These are phyloP conservation scores for Penicillium psychrofluorescens DNA, from an alignment of 495 filamentous ascomycete genomes.

Conservation along the genomic window DNA sequence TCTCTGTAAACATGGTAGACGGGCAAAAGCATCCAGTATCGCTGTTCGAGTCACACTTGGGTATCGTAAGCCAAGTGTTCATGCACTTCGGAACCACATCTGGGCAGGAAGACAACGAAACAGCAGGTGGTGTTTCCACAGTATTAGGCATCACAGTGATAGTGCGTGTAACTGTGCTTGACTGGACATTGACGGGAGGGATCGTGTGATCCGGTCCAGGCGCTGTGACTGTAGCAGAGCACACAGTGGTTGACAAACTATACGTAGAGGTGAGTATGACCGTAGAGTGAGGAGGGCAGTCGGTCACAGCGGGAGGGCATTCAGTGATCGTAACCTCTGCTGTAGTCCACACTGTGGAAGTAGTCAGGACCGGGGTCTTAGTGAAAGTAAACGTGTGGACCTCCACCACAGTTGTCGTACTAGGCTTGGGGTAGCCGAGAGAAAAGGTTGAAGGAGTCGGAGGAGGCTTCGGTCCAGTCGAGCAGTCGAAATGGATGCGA, in stretches of 20 bases:
- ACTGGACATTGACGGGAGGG: background rate
- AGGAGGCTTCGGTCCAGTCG: constrained; percentile 27
- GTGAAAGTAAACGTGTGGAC: too few relatives aligned
- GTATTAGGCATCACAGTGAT: constrained; percentile 12
- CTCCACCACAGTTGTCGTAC: too few relatives aligned
- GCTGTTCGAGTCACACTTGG: constrained; percentile 77
- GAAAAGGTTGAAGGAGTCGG: background rate
- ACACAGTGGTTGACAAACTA: constrained; percentile 49
- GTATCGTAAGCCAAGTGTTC: constrained; percentile 79
- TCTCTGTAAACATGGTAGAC: constrained; percentile 62
- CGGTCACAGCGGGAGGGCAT: constrained; percentile 47
- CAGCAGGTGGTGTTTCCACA: background rate
- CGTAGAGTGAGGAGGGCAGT: constrained; percentile 47
- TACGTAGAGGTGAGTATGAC: constrained; percentile 44
- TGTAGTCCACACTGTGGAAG: constrained; percentile 53
- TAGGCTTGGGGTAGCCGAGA: too few relatives aligned
- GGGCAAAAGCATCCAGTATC: constrained; percentile 85
- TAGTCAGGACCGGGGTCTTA: constrained; percentile 21
- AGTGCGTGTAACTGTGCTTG: constrained; percentile 24
- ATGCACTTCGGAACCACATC: constrained; percentile 77
- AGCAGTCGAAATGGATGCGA: constrained; percentile 74
- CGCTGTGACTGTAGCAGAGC: constrained; percentile 32
- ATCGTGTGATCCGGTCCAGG: background rate
- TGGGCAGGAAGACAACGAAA: constrained; percentile 44
- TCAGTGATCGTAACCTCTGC: constrained; percentile 46